phyloP scores from a whole-genome alignment of 1,284 basidiomycete species.

The Megacollybia platyphylla region DNA sequence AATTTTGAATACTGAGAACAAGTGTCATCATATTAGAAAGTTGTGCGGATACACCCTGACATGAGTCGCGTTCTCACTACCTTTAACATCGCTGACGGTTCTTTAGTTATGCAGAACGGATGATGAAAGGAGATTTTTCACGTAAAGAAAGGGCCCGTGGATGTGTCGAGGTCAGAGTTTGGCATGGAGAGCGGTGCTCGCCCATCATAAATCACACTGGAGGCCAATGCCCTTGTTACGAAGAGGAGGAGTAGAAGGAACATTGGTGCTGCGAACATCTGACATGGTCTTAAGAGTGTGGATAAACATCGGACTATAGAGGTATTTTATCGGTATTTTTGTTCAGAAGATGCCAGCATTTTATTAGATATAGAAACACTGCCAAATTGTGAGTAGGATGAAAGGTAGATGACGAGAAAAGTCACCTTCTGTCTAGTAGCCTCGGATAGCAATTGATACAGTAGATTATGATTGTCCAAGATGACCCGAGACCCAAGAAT shows the following conservation, averaged over 20 bases:
- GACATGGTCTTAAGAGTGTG: neutral
- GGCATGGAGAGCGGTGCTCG: constrained; percentile 33
- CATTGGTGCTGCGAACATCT: neutral
- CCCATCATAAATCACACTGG: constrained; percentile 36
- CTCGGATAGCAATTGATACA: no score
- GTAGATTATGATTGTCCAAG: no score
- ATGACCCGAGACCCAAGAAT: no score
- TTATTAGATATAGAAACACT: no score
- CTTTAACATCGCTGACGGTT: constrained; percentile 33
- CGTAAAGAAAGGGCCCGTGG: constrained; percentile 40
- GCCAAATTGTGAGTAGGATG: no score
- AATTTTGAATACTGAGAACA: constrained; percentile 31
- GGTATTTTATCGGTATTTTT: neutral
- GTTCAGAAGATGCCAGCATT: no score
- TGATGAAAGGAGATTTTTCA: constrained; percentile 14
- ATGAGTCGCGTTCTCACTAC: constrained; percentile 30
- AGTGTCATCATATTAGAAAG: neutral
- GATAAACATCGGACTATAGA: neutral
- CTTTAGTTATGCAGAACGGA: neutral
- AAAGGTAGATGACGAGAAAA: no score
- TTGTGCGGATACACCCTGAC: constrained; percentile 15
- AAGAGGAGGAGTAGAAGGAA: constrained; percentile 1
- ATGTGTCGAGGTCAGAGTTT: constrained; percentile 26
- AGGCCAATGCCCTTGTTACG: constrained; percentile 10
- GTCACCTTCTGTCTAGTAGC: no score